Evolutionary conservation across 345 rosid genomes (phyloP), one percentile per base, ranked within the genome.

Genomic region (Pelargonium nanum): DNA sequence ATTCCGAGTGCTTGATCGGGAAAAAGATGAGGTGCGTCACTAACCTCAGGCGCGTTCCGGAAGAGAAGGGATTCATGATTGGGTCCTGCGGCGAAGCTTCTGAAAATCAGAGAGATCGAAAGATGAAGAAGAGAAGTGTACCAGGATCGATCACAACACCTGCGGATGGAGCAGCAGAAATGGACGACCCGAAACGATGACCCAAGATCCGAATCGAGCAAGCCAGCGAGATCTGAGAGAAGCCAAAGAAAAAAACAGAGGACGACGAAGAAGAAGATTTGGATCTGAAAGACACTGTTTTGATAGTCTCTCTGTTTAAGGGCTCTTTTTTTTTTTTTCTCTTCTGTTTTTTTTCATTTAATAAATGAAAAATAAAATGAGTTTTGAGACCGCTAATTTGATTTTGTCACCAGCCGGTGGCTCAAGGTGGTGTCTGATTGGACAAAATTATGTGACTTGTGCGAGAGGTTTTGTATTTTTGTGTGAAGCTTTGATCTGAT

Each of bases 41-140:
- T 75, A 65, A 88, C 97, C 99, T 83, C 56, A 90, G 80, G 72
- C 99, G 99, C 68, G 99, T 94, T 61, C 85, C 92, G 68, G 99
- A 89, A 53, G 96, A 90, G 77, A 94, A 88, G 26, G 99, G 86
- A 81, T 90, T 94, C 96, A 94, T 94, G 90, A 84, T 81, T 79
- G 82, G 74, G 72, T 79, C 79, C 69, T n/a, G 74, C 51, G 26
- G 55, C 20, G 56, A n/a, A 24, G 55, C 58, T 69, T 66, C 64
- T 66, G 62, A 68, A 66, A 67, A 75, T 62, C 79, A 80, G 0
- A 40, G 48, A 40, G 32, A 28, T 28, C 32, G 4, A 28, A 3
- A 28, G 15, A 10, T 0, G 48, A 40, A 40, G 45, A 34, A 9
- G 12, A 34, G 6, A 34, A 4, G 15, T 40, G 48, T 15, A 12